Evolutionary conservation across 1,284 basidiomycete species (phyloP), one percentile per base, ranked within the genome.

Genomic region (Trichosporon faecale): DNA sequence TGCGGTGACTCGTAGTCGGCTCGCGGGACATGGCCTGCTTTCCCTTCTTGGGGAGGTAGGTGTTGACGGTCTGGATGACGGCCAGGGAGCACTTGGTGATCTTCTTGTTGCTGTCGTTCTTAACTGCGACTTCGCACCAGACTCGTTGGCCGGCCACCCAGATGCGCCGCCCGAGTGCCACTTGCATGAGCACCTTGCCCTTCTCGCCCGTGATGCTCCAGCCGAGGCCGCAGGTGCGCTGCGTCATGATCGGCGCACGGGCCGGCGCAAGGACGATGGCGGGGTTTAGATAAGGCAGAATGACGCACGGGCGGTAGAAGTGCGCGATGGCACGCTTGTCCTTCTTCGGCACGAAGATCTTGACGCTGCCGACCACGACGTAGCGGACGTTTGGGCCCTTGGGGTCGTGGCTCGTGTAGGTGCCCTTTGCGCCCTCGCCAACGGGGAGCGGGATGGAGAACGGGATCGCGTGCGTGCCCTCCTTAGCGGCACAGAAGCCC

Each of bases 91-190:
- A 82, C 27, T 85, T 87, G 80, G 91, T 93, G 77, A 94, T 84
- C 83, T 86, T 86, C 79, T 90, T 93, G 78, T 86, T 89, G 40
- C 90, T 91, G 44, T 89, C 87, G 80, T 98, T 98, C 66, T 84
- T 83, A 23, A 95, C 88, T 6, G 83, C 84, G 23, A 96, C 82
- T 72, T 90, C 88, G 57, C 95, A 80, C 80, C 88, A 89, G 73
- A 93, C 91, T 44, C 87, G 86, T 80, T 95, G 93, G 4, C 95
- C 95, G 14, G 94, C 90, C 33, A 97, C 85, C 92, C 94, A 98
- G 49, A 88, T 86, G 23, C 88, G 82, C 25, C 95, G 89, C 77
- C 92, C 91, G 27, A 97, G 81, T 55, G 86, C 87, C 0, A 91
- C 91, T 12, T 88, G 89, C 23, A 97, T 80, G 65, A 87, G 87